Conservation (phyloP, 2,329 filamentous ascomycete genomes). For the Ophiostoma quercus region DNA sequence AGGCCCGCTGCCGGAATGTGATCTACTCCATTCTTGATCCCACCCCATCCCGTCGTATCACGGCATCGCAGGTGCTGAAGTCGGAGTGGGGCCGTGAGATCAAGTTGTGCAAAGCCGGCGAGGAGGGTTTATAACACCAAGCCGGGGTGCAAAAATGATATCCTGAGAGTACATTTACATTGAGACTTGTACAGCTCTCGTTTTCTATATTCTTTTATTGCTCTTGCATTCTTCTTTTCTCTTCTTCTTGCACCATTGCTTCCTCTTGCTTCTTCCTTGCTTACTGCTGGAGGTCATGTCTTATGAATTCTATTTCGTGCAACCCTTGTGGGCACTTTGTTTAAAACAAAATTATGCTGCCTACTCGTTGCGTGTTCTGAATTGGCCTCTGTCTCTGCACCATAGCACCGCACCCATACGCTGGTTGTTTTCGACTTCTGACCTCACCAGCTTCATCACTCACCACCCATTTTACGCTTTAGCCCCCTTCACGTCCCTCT, state of each 20-base stretch:
- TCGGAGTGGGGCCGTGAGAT: slow-evolving; percentile 99
- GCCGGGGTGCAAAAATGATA: slow-evolving; percentile 6
- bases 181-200: background rate
- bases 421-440: background rate
- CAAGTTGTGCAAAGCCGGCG: slow-evolving; percentile 91
- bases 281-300: slow-evolving; percentile 9
- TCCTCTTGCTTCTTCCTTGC: background rate
- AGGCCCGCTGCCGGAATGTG: slow-evolving; percentile 96
- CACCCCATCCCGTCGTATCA: slow-evolving; percentile 86
- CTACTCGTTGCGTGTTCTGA: slow-evolving; percentile 8
- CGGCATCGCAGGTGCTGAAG: slow-evolving; percentile 91
- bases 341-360: slow-evolving; percentile 10
- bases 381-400: slow-evolving; percentile 3
- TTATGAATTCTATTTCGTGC: slow-evolving; percentile 7
- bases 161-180: background rate
- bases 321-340: slow-evolving; percentile 12
- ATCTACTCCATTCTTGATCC: slow-evolving; percentile 98
- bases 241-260: background rate
- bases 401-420: background rate
- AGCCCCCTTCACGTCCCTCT: background rate
- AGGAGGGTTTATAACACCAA: slow-evolving; percentile 59
- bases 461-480: background rate
- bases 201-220: slow-evolving; percentile 6
- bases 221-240: background rate
- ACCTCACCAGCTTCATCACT: background rate